These are phyloP conservation scores for Phytophthora pluvialis DNA, from an alignment of 352 stramenopile species.

Conservation along the genomic window DNA sequence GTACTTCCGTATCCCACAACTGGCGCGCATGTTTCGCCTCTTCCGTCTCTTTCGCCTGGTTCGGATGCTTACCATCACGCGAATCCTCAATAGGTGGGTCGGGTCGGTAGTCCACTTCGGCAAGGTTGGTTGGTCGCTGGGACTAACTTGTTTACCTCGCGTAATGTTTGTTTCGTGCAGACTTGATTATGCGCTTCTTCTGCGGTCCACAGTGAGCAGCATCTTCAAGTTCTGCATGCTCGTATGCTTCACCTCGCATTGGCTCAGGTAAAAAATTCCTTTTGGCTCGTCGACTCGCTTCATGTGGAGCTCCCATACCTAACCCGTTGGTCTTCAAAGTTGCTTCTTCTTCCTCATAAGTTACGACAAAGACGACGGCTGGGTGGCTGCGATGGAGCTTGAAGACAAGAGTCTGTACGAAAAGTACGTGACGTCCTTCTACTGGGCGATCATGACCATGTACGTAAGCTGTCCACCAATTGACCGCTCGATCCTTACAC, in stretches of 20 bases:
- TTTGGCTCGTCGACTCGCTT: too few species aligned
- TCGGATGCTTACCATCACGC: slow-evolving; percentile 75
- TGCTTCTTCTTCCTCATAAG: slow-evolving; percentile 74
- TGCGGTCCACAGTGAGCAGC: slow-evolving; percentile 79
- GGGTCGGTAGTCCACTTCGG: neutral
- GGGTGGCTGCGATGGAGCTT: slow-evolving; percentile 48
- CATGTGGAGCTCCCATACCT: neutral
- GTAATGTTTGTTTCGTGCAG: slow-evolving; percentile 15
- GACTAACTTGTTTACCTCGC: neutral
- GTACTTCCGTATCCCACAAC: slow-evolving; percentile 68
- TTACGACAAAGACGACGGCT: slow-evolving; percentile 51
- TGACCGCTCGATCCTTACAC: neutral
- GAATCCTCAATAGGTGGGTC: slow-evolving; percentile 64
- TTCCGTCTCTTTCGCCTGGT: slow-evolving; percentile 71
- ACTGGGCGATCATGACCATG: slow-evolving; percentile 86
- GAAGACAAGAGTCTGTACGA: slow-evolving; percentile 49
- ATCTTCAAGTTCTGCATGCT: slow-evolving; percentile 83
- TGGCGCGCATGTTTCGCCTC: slow-evolving; percentile 64
- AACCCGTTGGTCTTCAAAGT: slow-evolving; percentile 16
- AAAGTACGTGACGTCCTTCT: slow-evolving; percentile 70
- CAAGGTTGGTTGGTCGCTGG: neutral
- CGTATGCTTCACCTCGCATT: slow-evolving; percentile 82
- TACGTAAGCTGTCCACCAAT: slow-evolving; percentile 21
- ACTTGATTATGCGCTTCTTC: slow-evolving; percentile 72
- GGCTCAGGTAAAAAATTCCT: slow-evolving; percentile 54